Percentiles rank a stretch among this genome's conserved stretches.
phyloP scores from a whole-genome alignment of 306 rosid species.

The Inga oerstediana region DNA sequence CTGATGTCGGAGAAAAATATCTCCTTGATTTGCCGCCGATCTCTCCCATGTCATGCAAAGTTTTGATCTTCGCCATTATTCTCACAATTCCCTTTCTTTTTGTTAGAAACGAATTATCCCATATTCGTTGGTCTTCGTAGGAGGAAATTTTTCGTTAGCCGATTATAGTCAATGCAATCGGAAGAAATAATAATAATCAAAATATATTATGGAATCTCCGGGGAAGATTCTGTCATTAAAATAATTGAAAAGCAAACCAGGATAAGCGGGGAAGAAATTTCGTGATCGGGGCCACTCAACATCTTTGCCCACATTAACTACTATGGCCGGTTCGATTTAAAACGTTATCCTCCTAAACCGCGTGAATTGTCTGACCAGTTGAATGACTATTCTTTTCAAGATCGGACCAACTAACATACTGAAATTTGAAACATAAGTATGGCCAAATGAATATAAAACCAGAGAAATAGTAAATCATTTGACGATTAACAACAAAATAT shows the following conservation, averaged over 20 bases:
- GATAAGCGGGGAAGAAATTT: constrained; percentile 18
- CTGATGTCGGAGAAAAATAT: background rate
- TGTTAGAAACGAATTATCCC: background rate
- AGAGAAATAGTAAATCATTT: no score
- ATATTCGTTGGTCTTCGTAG: background rate
- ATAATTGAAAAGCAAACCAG: background rate
- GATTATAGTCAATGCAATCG: background rate
- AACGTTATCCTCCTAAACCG: constrained; percentile 23
- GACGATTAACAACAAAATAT: no score
- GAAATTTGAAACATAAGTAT: background rate
- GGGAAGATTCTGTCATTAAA: background rate
- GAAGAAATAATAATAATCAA: no score
- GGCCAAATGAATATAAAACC: background rate
- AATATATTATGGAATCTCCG: background rate
- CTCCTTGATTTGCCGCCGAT: background rate
- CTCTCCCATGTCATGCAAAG: background rate
- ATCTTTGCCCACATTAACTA: background rate
- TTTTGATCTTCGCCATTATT: background rate
- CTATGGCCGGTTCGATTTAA: constrained; percentile 34
- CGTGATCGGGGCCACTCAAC: background rate
- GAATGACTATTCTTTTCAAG: background rate
- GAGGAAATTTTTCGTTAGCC: background rate
- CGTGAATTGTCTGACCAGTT: background rate
- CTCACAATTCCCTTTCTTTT: background rate
- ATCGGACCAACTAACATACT: constrained; percentile 29